Base-by-base conservation (phyloP, 169 alveolate species). In the Plasmodium vinckei region DNA sequence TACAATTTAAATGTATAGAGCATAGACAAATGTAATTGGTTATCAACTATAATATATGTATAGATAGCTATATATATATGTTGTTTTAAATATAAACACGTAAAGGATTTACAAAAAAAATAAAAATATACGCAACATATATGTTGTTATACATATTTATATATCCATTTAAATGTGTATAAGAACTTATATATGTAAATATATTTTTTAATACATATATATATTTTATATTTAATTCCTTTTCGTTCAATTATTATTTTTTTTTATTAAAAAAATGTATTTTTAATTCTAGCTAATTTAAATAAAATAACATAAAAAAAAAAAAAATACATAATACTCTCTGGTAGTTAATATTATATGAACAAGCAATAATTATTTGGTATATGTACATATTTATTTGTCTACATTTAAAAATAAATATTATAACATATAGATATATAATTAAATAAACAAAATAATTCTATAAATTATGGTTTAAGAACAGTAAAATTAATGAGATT, bases 301-400 rank as follows among this genome's bases (percentile, higher is more conserved):
- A 64, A 10, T 25, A 25, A 25, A 39, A 9, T 12, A 25, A 64
- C 13, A 19, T 23, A 7, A 19, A 13, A 57, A 17, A 68, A 68
- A 68, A 68, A 68, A 64, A 64, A 64, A 64, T 17, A 33, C 44
- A 53, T 25, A 64, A 46, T 59, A 46, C 46, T 49, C 77, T 68
- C 77, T 23, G 53, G 46, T 68, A 68, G 46, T 68, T 33, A 42
- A 46, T 25, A 68, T 68, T 19, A 46, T 42, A 68, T 33, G 19
- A 44, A 15, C 39, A 19, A 39, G 46, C 42, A 19, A 19, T 46
- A 12, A 19, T 46, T 25, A 42, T 33, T 17, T 7, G 15, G 7
- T 51, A 15, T 51, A 51, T 15, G 59, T 9, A 51, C 59, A 51
- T 51, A 15, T 33, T 33, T 33, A 33, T 33, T 33, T 33, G 42